Evolutionary conservation across 169 alveolate genomes (phyloP).

Genomic region (Besnoitia besnoiti): DNA sequence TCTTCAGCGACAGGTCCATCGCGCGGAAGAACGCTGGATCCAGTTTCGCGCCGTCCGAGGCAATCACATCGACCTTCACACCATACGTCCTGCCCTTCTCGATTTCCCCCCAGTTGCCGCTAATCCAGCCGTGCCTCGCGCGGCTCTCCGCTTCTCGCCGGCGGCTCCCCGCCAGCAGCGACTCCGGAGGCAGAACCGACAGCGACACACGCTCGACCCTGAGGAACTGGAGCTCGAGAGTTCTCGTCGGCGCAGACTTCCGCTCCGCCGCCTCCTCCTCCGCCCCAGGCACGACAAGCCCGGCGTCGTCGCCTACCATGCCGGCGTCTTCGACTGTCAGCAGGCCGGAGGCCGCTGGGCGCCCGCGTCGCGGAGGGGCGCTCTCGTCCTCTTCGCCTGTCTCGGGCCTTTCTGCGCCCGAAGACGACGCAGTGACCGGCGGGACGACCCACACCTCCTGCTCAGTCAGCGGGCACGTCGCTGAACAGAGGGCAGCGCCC

Average conservation of each 20-base stretch:
- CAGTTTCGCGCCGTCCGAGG: not conserved
- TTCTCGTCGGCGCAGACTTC: not conserved
- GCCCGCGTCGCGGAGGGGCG: no score
- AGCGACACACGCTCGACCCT: not conserved
- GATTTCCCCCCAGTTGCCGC: not conserved
- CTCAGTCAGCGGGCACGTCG: not conserved
- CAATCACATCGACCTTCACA: not conserved
- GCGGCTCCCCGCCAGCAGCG: not conserved
- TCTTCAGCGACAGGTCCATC: not conserved
- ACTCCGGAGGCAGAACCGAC: not conserved
- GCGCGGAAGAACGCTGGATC: not conserved
- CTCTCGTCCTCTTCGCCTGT: not conserved
- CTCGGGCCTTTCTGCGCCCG: not conserved
- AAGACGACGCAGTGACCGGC: not conserved
- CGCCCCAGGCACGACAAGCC: not conserved
- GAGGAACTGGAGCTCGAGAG: not conserved
- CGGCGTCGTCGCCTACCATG: not conserved
- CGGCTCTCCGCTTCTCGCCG: not conserved
- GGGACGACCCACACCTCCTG: conserved; percentile 16
- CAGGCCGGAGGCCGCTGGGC: not conserved
- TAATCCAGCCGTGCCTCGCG: not conserved
- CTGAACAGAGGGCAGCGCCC: not conserved
- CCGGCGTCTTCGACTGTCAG: not conserved
- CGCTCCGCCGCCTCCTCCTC: not conserved
- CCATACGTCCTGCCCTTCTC: conserved; percentile 7